phyloP scores from a whole-genome alignment of 495 filamentous ascomycete genomes.

The Aspergillus nidulans region DNA sequence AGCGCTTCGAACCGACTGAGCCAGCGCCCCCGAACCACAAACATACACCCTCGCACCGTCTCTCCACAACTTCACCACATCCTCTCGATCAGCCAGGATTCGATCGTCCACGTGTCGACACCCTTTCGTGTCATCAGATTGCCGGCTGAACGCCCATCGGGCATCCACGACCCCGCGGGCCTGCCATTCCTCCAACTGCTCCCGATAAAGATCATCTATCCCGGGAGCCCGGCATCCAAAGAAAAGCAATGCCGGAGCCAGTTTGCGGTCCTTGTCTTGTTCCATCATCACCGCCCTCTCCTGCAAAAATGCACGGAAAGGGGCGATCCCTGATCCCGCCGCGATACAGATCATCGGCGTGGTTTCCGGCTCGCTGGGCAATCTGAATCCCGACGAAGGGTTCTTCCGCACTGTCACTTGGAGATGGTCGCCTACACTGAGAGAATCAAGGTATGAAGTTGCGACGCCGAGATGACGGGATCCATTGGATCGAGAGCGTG shows the following conservation, averaged over 20 bases:
- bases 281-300: constrained; percentile 23
- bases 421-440: neutral
- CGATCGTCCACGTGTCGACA: constrained; percentile 3
- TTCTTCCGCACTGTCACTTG: constrained; percentile 1
- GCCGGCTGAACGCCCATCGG: neutral
- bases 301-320: constrained; percentile 34
- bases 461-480: neutral
- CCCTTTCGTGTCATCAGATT: neutral
- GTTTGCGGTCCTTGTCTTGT: neutral
- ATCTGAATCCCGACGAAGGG: constrained; percentile 11
- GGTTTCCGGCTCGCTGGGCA: constrained; percentile 15
- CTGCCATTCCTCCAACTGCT: constrained; percentile 16
- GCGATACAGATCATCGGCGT: constrained; percentile 33
- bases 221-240: constrained; percentile 27
- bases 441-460: constrained; percentile 4
- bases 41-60: constrained; percentile 9
- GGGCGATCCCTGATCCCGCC: constrained; percentile 35
- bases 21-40: constrained; percentile 6
- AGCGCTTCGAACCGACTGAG: neutral
- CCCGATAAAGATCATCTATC: constrained; percentile 28
- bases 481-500: neutral
- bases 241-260: constrained; percentile 4
- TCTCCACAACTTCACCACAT: neutral
- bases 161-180: constrained; percentile 1
- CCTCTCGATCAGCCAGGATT: neutral